Evolutionary conservation across 148 eudicot species (phyloP), one percentile per base, ranked within the genome.

Genomic region (Amaranthus cruentus): DNA sequence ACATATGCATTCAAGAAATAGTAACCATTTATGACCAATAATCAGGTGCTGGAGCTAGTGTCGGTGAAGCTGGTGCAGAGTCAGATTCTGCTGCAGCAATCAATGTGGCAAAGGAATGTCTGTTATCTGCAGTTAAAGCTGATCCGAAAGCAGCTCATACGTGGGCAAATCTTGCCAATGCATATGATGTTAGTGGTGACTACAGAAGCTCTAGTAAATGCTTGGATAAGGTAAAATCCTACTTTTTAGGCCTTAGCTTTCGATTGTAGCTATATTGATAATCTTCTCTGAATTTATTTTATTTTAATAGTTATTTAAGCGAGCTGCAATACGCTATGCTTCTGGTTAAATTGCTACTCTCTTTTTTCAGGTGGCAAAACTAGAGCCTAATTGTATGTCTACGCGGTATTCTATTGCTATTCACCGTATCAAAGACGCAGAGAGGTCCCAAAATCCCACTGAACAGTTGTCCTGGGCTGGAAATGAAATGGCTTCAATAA

Each of bases 391-490:
- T 79, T 96, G 99, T 90, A 81, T 89, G 87, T 87, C 97, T 74
- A 86, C 88, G 11, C 84, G 99, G 81, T 96, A 88, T 83, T 89
- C 94, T 76, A 89, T 87, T 80, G 96, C 96, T 70, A 85, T 92
- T 69, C 96, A 92, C 70, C 87, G 99, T 60, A 82, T 92, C 68
- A 84, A 91, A 86, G 96, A 96, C 43, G 92, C 92, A 67, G 99
- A 96, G 77, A 90, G 97, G 77, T 88, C 87, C 15, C 99, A 90
- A 81, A 87, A 88, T 87, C 93, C 92, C 49, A 81, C 80, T 72
- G 99, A 92, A 49, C 94, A 92, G 81, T 92, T 96, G 43, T 83
- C 94, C 11, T 90, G 90, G 94, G 97, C 99, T 68, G 97, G 94
- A 72, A 92, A 90, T 79, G 99, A 96, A 79, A 92, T 96, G 97